Base-by-base conservation (phyloP, 805 yeast genomes). In the Yarrowia keelungensis region DNA sequence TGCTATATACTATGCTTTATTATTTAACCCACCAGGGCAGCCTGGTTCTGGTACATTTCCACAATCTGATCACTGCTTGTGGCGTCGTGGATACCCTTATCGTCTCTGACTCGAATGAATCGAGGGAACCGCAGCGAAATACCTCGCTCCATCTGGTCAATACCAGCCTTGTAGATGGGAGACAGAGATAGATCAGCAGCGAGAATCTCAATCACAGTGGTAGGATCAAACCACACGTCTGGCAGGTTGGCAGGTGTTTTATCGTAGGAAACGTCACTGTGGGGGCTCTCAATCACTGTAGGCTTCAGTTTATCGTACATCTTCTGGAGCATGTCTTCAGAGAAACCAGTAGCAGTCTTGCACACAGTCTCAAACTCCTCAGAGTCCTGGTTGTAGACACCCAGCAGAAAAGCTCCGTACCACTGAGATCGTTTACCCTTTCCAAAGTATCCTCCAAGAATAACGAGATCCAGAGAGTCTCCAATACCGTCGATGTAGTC, bases 271-370 rank as follows among this genome's bases (percentile, higher is more conserved):
- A 85, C 86, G 68, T 87, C 89, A 0, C 89, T 82, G 72, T 87
- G 89, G 1, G 97, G 89, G n/a, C 76, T 80, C 0, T 79, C 75
- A 14, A 86, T 84, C 67, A 87, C 95, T 0, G 92, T 86, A 2
- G 91, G 88, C 50, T 88, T 86, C 69, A 95, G 82, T 61, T 81
- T 81, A 35, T 83, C 84, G 73, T 88, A 82, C 41, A 95, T 77
- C 36, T 79, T 79, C 43, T 86, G 86, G 69, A 95, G 82, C 74
- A 87, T 84, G 72, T 89, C 98, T 72, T 95, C 99, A 49, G 92
- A 86, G 75, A 95, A 95, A 0, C 99, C 99, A 0, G 99, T 95
- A 59, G 99, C 99, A 68, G 96, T 93, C 77, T 95, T 95, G 80
- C 99, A 95, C 50, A 97, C 89, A 0, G 98, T 90, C 78, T 95